Percentiles rank a stretch among this genome's conserved stretches.
phyloP scores from a whole-genome alignment of 805 yeast genomes.

The Jamesozyma jinghongensis region DNA sequence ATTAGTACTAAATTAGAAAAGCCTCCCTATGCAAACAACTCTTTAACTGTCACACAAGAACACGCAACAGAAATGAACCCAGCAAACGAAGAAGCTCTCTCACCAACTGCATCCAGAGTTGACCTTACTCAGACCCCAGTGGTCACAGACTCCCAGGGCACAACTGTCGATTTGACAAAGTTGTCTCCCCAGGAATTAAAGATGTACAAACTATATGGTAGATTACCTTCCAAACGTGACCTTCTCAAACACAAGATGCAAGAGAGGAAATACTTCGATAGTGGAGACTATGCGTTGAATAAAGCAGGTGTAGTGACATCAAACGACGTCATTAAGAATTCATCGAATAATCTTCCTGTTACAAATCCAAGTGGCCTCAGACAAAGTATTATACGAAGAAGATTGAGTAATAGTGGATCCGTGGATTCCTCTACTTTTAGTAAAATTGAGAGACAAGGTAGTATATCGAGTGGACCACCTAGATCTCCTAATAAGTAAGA shows the following conservation, averaged over 20 bases:
- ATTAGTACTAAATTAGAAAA: too few relatives aligned
- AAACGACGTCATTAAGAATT: slow-evolving; percentile 18
- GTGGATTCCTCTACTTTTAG: slow-evolving; percentile 14
- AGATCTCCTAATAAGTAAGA: slow-evolving; percentile 26
- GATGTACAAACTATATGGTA: slow-evolving; percentile 73
- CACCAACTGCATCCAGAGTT: slow-evolving; percentile 23
- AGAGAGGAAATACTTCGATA: slow-evolving; percentile 86
- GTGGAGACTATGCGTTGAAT: slow-evolving; percentile 88
- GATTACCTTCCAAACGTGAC: slow-evolving; percentile 72
- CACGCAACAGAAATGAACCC: slow-evolving; percentile 4
- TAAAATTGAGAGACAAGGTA: slow-evolving; percentile 24
- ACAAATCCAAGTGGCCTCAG: slow-evolving; percentile 31
- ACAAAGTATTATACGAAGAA: slow-evolving; percentile 28
- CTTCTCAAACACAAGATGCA: slow-evolving; percentile 64
- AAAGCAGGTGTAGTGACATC: slow-evolving; percentile 44
- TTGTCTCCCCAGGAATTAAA: slow-evolving; percentile 72
- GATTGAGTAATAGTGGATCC: slow-evolving; percentile 29
- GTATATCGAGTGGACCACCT: slow-evolving; percentile 31
- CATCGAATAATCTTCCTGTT: slow-evolving; percentile 27
- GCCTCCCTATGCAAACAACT: too few relatives aligned
- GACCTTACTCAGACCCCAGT: slow-evolving; percentile 12
- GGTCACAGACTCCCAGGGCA: slow-evolving; percentile 9
- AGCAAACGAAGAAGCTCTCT: slow-evolving; percentile 11
- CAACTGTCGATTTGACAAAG: slow-evolving; percentile 42
- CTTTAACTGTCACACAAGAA: not conserved